phyloP scores from a whole-genome alignment of 345 rosid species.

The Litchi chinensis region DNA sequence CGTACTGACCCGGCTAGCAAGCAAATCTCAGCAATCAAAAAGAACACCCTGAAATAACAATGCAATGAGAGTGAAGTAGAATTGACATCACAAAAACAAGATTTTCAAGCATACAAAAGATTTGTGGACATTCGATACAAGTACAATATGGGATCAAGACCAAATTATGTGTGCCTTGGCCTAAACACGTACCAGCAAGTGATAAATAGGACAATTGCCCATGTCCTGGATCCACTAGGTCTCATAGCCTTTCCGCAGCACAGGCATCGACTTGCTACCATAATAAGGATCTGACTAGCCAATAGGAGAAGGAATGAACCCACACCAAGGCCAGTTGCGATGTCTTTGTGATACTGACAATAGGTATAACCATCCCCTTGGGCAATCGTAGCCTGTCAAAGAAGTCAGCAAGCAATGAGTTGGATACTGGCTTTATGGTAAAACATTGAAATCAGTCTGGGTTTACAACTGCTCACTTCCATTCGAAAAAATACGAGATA shows the following conservation, averaged over 20 bases:
- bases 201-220: conserved; percentile 77
- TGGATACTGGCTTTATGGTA: neutral
- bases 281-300: conserved; percentile 66
- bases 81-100: neutral
- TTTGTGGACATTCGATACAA: neutral
- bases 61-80: neutral
- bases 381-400: conserved; percentile 41
- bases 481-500: conserved; percentile 6
- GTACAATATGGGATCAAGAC: neutral
- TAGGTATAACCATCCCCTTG: conserved; percentile 33
- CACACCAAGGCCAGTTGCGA: conserved; percentile 77
- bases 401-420: conserved; percentile 12
- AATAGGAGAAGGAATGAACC: conserved; percentile 63
- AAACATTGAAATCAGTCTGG: neutral
- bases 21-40: conserved; percentile 80
- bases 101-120: neutral
- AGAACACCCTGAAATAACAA: conserved; percentile 68
- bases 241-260: conserved; percentile 79
- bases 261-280: conserved; percentile 72
- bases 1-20: conserved; percentile 83
- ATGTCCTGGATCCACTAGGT: conserved; percentile 76
- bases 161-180: neutral
- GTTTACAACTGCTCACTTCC: neutral
- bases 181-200: conserved; percentile 62
- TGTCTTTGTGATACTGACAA: conserved; percentile 79